Base-by-base conservation (phyloP, 805 yeast genomes). In the Wickerhamomyces tratensis region DNA sequence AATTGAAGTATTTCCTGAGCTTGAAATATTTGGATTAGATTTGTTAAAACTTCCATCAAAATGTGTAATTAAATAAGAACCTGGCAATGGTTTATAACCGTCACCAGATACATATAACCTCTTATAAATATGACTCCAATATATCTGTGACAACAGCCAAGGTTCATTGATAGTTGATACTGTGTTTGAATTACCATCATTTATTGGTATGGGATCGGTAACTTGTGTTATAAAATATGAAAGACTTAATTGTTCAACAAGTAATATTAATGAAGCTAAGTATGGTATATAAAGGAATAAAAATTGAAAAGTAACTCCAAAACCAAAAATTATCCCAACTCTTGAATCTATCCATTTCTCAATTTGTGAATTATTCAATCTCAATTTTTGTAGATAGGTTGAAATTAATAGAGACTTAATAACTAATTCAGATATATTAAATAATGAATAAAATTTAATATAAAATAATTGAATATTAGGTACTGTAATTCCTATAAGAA, bases 261-360 rank as follows among this genome's bases (percentile, higher is more conserved):
- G 14, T 15, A 52, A n/a, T 5, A 49, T 26, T 5, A 27, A 27
- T 27, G 10, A 27, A 10, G 30, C 7, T 9, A 41, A 33, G 14
- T 51, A 33, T 7, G 49, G 33, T 4, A 49, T 39, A 29, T 49
- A 46, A 5, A 33, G 38, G 12, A 52, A 39, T 1, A 45, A 36
- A 7, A 42, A 1, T 8, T 39, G 48, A 37, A 49, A 51, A 8
- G 45, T 29, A 1, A 45, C 14, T 5, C 53, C 51, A 33, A 51
- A 48, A 2, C 57, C 57, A 33, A 42, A 35, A 2, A 41, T 34
- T 2, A 51, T 9, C 1, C 55, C 57, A 8, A 39, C 26, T 33
- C 57, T 42, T 13, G 57, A 46, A 7, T 49, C 52, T 12, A 51
- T 42, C 57, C 55, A 52, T 6, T 39, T 35, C 8, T 41, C 38